Evolutionary conservation across 371 early-diverging fungal species (phyloP).

Genomic region (Mortierella sp.): DNA sequence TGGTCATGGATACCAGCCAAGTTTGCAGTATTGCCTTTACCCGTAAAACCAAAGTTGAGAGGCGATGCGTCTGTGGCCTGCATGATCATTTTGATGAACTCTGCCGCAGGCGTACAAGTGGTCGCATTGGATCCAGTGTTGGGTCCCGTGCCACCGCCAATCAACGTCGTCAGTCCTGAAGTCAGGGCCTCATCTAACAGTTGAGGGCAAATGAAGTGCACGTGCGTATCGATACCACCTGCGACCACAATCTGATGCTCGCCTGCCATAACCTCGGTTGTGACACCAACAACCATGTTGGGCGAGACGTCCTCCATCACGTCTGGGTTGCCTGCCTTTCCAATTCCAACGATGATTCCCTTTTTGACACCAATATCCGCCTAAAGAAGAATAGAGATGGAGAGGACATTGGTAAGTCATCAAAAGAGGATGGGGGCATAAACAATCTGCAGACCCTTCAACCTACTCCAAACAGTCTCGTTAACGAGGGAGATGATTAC

Average conservation of each 20-base stretch:
- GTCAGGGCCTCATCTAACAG: constrained; percentile 82
- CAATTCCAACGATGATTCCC: constrained; percentile 87
- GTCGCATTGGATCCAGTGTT: constrained; percentile 95
- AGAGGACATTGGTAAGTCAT: not conserved
- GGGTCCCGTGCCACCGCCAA: constrained; percentile 96
- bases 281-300: constrained; percentile 87
- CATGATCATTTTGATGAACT: constrained; percentile 87
- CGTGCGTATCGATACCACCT: constrained; percentile 91
- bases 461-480: too few species aligned
- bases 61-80: constrained; percentile 88
- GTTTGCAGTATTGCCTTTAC: constrained; percentile 88
- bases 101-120: constrained; percentile 89
- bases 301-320: constrained; percentile 92
- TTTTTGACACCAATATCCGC: constrained; percentile 94
- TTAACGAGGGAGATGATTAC: too few species aligned
- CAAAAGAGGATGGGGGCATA: not conserved
- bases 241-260: constrained; percentile 94
- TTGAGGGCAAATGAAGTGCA: constrained; percentile 94
- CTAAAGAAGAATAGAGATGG: constrained; percentile 9
- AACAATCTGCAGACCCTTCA: too few species aligned
- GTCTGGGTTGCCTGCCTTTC: constrained; percentile 97
- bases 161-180: constrained; percentile 88
- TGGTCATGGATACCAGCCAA: constrained; percentile 79
- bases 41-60: constrained; percentile 92
- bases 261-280: constrained; percentile 91